A percentile compares a stretch with the other conserved stretches of the same genome.
These are phyloP conservation scores for Lodderomyces orthopsilosis DNA, from an alignment of 1,139 yeast genomes.

Conservation along the genomic window DNA sequence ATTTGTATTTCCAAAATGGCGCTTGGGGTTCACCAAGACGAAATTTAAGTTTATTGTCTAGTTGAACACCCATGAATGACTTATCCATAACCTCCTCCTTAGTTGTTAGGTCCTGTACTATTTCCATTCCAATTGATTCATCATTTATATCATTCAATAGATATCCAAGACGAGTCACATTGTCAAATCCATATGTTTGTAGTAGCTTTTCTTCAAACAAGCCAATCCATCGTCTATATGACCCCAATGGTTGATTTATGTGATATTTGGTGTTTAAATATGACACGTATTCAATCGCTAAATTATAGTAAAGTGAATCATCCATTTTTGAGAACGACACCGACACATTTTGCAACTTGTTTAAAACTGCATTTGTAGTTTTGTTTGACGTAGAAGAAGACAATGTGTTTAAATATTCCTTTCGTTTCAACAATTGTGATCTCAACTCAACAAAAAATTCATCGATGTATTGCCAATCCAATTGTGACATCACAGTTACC, in stretches of 20 bases:
- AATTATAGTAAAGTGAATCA: background rate
- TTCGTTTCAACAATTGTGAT: background rate
- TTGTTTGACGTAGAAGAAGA: background rate
- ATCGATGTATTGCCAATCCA: constrained; percentile 1
- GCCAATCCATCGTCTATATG: background rate
- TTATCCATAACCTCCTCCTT: background rate
- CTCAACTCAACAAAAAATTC: background rate
- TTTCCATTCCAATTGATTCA: background rate
- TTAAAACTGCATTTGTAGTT: background rate
- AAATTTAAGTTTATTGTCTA: background rate
- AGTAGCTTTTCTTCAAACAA: constrained; percentile 1
- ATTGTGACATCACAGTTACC: background rate
- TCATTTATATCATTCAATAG: background rate
- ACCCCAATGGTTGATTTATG: background rate
- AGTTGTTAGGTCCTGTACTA: background rate
- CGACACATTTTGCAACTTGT: background rate
- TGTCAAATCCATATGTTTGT: background rate
- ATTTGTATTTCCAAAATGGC: constrained; percentile 3
- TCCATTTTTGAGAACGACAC: background rate
- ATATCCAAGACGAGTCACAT: background rate
- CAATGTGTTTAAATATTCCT: background rate
- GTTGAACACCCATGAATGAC: background rate
- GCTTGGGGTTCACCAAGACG: background rate
- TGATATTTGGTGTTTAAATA: background rate
- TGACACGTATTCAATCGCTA: background rate